phyloP scores from a whole-genome alignment of 208 protist genomes.

The Strigomonas oncopelti region DNA sequence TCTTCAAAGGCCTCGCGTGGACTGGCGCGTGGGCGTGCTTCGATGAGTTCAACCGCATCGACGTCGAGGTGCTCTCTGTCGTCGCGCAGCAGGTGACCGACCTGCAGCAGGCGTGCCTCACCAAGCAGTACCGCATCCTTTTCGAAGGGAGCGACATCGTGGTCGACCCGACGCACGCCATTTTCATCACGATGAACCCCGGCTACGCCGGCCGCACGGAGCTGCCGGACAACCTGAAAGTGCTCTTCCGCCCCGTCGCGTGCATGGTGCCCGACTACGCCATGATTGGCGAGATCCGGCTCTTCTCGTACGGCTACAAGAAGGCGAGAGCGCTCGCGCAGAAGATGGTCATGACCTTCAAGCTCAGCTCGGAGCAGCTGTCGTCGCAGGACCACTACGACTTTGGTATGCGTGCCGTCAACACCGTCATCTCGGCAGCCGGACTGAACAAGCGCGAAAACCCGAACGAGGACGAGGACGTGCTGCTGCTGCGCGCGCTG shows the following conservation, averaged over 20 bases:
- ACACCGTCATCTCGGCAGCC: conserved; percentile 98
- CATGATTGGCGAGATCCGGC: conserved; percentile 97
- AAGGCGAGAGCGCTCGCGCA: conserved; percentile 91
- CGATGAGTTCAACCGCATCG: conserved; percentile 99
- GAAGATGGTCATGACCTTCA: conserved; percentile 98
- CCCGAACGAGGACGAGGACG: conserved; percentile 89
- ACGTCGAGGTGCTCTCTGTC: conserved; percentile 97
- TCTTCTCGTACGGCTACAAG: conserved; percentile 98
- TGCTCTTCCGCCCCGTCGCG: conserved; percentile 97
- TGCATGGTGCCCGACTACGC: conserved; percentile 99
- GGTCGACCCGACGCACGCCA: conserved; percentile 92
- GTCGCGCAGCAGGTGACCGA: conserved; percentile 96
- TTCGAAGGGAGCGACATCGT: conserved; percentile 94
- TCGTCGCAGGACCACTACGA: conserved; percentile 98
- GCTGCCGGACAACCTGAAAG: conserved; percentile 98
- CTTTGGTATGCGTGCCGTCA: conserved; percentile 99
- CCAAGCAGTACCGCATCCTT: conserved; percentile 89
- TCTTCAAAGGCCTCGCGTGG: conserved; percentile 97
- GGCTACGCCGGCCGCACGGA: conserved; percentile 98
- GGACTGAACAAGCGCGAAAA: conserved; percentile 93
- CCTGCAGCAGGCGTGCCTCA: conserved; percentile 92
- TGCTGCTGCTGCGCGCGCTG: conserved; percentile 94
- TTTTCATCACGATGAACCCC: conserved; percentile 99
- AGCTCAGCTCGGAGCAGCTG: conserved; percentile 97
- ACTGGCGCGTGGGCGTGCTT: conserved; percentile 98